A percentile compares a stretch with the other conserved stretches of the same genome.
phyloP scores from a whole-genome alignment of 2,329 filamentous ascomycete genomes.

The Cytospora mali region DNA sequence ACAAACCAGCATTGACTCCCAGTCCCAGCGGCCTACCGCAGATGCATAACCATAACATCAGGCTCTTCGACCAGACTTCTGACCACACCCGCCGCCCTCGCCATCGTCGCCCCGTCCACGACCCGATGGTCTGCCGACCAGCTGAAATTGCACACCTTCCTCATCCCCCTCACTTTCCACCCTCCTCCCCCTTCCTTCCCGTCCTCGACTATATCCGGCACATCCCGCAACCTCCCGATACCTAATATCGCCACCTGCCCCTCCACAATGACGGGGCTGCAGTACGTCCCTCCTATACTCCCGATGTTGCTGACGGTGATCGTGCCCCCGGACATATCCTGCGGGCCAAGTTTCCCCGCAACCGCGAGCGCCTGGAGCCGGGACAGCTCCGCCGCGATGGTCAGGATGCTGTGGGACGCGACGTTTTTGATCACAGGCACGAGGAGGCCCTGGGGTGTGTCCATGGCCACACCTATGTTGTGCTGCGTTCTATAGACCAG shows the following conservation, averaged over 20 bases:
- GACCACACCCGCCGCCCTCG: conserved; percentile 82
- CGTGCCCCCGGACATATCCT: conserved; percentile 82
- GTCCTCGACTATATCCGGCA: conserved; percentile 73
- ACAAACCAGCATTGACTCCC: not conserved
- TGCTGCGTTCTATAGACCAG: conserved; percentile 81
- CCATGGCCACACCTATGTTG: conserved; percentile 95
- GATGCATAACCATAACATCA: conserved; percentile 81
- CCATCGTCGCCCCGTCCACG: conserved; percentile 93
- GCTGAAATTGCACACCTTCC: conserved; percentile 85
- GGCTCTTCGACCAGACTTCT: conserved; percentile 79
- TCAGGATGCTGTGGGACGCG: conserved; percentile 71
- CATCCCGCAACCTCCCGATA: conserved; percentile 75
- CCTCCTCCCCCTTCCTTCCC: conserved; percentile 53
- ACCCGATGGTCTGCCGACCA: conserved; percentile 97
- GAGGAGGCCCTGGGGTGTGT: conserved; percentile 83
- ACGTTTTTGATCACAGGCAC: conserved; percentile 93
- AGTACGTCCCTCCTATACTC: conserved; percentile 88
- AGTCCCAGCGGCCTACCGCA: conserved; percentile 57
- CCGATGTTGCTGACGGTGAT: conserved; percentile 98
- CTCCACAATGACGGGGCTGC: conserved; percentile 88
- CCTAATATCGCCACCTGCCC: conserved; percentile 91
- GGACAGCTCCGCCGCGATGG: conserved; percentile 75
- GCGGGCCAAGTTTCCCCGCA: conserved; percentile 71
- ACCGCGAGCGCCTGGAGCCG: conserved; percentile 74
- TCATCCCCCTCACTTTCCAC: conserved; percentile 23